Evolutionary conservation across 306 rosid genomes (phyloP), one percentile per base, ranked within the genome.

Genomic region (Malus sieversii): DNA sequence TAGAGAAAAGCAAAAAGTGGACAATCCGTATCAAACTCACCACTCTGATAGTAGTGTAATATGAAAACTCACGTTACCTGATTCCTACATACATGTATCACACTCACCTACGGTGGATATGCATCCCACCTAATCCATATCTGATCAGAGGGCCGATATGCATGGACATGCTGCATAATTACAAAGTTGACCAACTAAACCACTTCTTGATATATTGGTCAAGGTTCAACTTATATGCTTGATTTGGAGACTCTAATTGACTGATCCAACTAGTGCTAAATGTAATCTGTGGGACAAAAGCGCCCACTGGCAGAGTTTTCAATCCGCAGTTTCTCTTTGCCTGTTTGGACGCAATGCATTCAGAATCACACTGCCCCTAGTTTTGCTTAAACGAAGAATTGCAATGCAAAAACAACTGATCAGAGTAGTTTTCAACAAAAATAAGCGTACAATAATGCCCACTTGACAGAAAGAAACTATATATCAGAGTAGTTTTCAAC

Each of bases 321-420:
- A 22, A 67, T 38, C 46, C 67, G 71, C 33, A 60, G 59, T 38
- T 68, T 71, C 12, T 16, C 63, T 81, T 68, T 71, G 52, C 57
- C 16, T 68, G 57, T 42, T 68, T 68, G 57, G 53, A 66, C 25
- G 55, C 71, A 64, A 46, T 63, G 23, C 35, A 23, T 45, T 60
- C 62, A 69, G 3, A 25, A 61, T 20, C 75, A 67, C 8, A 38
- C 86, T 51, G 89, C 96, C 92, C 96, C 82, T 83, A 55, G 89
- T 88, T 86, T 88, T 81, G 59, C 38, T 22, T 29, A 64, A 61
- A 53, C 46, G 4, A 45, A 27, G 68, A 44, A 40, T 27, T 64
- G 14, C 30, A 63, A 15, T 27, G 23, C 62, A 30, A 27, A 29
- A 67, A 10, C 48, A 6, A 44, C 66, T 10, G 13, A 76, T 6